Conservation (phyloP, 129 eudicot species). For the Flaveria sonorensis region DNA sequence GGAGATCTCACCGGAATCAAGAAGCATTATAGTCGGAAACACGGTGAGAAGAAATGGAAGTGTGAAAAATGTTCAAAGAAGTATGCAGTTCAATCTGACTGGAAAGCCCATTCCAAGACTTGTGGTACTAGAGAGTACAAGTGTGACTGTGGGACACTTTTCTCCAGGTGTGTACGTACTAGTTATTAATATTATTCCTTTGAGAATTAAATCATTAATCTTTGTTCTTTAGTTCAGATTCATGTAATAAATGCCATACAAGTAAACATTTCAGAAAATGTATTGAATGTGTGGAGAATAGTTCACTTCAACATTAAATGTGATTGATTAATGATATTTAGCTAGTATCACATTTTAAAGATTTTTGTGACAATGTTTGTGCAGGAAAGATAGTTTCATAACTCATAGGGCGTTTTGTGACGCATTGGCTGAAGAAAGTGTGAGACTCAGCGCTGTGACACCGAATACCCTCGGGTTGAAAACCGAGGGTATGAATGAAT, state of each 20-base stretch:
- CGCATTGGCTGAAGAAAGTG: conserved; percentile 84
- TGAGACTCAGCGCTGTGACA: conserved; percentile 52
- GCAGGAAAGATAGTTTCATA: conserved; percentile 94
- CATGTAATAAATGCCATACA: conserved; percentile 40
- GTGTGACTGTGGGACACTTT: conserved; percentile 98
- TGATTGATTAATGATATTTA: not conserved
- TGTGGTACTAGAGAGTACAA: conserved; percentile 98
- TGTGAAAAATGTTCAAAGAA: conserved; percentile 96
- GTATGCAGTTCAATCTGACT: conserved; percentile 92
- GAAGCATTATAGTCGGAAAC: conserved; percentile 93
- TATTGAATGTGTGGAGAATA: not conserved
- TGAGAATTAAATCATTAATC: conserved; percentile 15
- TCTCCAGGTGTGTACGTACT: conserved; percentile 66
- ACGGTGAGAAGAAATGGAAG: conserved; percentile 96
- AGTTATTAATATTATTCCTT: conserved; percentile 19
- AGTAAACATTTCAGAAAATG: not conserved
- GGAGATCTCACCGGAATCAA: conserved; percentile 96
- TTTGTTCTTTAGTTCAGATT: conserved; percentile 25
- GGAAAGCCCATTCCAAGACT: conserved; percentile 99
- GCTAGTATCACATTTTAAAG: conserved; percentile 21
- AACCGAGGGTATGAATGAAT: conserved; percentile 45
- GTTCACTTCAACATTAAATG: conserved; percentile 27
- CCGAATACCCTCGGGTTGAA: conserved; percentile 57
- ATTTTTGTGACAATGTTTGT: conserved; percentile 2
- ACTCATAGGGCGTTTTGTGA: conserved; percentile 96